Evolutionary conservation across 768 basidiomycete species (phyloP).

Genomic region (Boletus huronensis): DNA sequence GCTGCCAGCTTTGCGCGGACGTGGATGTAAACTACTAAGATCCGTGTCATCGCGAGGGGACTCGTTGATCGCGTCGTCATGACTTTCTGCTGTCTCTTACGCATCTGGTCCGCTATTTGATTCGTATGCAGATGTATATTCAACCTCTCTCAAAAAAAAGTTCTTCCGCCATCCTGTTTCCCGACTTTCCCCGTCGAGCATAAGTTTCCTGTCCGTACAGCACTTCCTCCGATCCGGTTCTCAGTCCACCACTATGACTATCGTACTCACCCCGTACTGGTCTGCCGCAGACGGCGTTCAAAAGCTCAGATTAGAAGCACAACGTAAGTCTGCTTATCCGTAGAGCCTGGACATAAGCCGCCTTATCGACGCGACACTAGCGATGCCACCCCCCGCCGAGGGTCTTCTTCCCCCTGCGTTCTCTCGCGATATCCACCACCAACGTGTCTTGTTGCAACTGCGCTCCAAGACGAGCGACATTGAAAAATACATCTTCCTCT

Average conservation of each 20-base stretch:
- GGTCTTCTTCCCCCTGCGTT: slow-evolving; percentile 63
- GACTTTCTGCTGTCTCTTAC: background rate
- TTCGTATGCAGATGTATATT: slow-evolving; percentile 3
- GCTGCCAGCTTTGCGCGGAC: too few relatives aligned
- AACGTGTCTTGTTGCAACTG: slow-evolving; percentile 65
- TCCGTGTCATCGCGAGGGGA: too few relatives aligned
- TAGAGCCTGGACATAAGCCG: background rate
- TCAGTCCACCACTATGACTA: slow-evolving; percentile 41
- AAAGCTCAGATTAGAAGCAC: slow-evolving; percentile 58
- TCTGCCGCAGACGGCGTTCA: slow-evolving; percentile 56
- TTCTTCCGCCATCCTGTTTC: background rate
- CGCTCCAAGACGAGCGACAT: slow-evolving; percentile 70
- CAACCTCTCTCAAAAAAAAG: background rate
- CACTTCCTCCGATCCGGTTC: background rate
- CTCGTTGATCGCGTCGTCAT: slow-evolving; percentile 1
- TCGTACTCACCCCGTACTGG: slow-evolving; percentile 70
- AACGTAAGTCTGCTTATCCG: slow-evolving; percentile 37
- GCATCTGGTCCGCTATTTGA: background rate
- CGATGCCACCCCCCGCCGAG: slow-evolving; percentile 40
- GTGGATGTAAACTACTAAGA: too few relatives aligned
- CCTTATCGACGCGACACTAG: slow-evolving; percentile 24
- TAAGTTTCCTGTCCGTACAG: background rate
- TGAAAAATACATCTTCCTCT: slow-evolving; percentile 85
- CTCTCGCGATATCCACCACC: slow-evolving; percentile 47
- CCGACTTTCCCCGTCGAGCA: slow-evolving; percentile 14